Evolutionary conservation across 2,329 filamentous ascomycete species (phyloP), one percentile per base, ranked within the genome.

Genomic region (Cladosporium sp.): DNA sequence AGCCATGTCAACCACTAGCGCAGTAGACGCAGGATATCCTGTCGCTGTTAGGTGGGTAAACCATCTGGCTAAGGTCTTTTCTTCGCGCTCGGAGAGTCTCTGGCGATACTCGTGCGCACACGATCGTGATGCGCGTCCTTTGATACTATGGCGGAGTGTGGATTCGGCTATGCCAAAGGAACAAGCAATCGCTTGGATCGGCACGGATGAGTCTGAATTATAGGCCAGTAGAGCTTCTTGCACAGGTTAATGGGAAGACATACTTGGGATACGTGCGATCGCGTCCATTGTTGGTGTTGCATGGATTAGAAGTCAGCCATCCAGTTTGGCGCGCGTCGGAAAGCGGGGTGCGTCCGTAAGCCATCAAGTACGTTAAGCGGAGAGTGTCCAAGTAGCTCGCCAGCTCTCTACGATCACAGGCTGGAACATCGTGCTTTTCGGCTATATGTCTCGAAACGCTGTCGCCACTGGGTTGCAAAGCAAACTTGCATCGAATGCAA

Each of bases 1-100:
- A 14, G 55, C 59, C 50, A 61, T 58, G 55, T 58, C 50, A 20
- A 61, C 15, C 14, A 25, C 55, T 42, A 61, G 45, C 5, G 54
- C 40, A 30, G 55, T 55, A 9, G 49, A 55, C 14, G 55, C 55
- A 20, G 40, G 59, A 43, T 50, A 61, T 17, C 55, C 59, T 17
- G 52, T 57, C 20, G 9, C 22, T 49, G 39, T 58, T 8, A 61
- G 42, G 37, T 28, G 59, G 14, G 51, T 55, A 20, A 55, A 20
- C 38, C 37, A 55, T 55, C 38, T 14, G 12, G 28, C 28, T 5
- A 55, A 25, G 25, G 25, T 25, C 25, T 51, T 38, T 22, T 51
- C 28, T 20, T 51, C 17, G 20, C 17, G 14, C 17, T 37, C 30
- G 17, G 28, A 38, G 12, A 51, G 49, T 38, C 20, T 51, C n/a